These are phyloP conservation scores for Diutina siamensis DNA, from an alignment of 1,139 yeast genomes.

Conservation along the genomic window DNA sequence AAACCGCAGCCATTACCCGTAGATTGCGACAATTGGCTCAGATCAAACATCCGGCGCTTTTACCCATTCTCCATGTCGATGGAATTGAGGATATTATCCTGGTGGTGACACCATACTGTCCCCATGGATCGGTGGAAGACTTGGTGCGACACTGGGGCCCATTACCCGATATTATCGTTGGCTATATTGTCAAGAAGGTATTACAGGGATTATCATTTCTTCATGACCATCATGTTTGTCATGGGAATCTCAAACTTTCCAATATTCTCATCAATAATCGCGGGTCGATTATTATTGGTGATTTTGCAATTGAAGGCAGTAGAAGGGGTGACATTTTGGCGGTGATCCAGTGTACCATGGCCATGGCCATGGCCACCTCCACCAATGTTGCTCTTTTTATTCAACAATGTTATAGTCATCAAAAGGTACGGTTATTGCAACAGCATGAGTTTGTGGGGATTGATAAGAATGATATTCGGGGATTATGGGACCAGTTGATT, in stretches of 20 bases:
- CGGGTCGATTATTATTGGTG: background rate
- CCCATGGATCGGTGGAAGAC: background rate
- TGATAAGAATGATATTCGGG: too few relatives aligned
- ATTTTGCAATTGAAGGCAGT: background rate
- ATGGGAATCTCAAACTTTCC: background rate
- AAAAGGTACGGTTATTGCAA: too few relatives aligned
- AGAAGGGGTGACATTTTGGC: background rate
- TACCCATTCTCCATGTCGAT: background rate
- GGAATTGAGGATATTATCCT: background rate
- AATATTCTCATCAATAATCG: background rate
- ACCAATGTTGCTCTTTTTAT: too few relatives aligned
- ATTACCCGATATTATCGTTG: background rate
- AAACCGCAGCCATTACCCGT: too few relatives aligned
- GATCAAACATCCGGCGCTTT: background rate
- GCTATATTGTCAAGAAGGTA: background rate
- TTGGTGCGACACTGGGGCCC: background rate
- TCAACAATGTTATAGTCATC: too few relatives aligned
- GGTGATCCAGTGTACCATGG: too few relatives aligned
- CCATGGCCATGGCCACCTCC: too few relatives aligned
- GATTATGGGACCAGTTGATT: too few relatives aligned
- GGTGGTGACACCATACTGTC: background rate
- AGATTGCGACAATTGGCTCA: background rate
- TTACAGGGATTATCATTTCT: background rate
- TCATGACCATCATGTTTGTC: background rate
- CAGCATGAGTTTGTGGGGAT: too few relatives aligned